Base-by-base conservation (phyloP, 345 rosid species). In the Mallotus nudiflorus region DNA sequence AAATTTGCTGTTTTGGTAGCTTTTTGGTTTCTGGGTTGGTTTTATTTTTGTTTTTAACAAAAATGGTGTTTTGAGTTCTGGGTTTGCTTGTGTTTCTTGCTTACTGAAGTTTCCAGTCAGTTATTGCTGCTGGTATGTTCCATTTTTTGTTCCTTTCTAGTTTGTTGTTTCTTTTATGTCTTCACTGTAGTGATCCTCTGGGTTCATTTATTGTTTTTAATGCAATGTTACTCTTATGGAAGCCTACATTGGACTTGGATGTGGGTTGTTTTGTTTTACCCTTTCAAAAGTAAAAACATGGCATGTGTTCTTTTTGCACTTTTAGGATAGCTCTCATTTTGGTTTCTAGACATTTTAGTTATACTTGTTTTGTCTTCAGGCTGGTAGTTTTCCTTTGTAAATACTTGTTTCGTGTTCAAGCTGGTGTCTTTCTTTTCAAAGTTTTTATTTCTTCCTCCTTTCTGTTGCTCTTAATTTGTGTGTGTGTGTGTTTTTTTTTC, bases 61-160 rank as follows among this genome's bases (percentile, higher is more conserved):
- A 29, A 29, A 8, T 31, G 28, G n/a, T 6, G 44, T 62, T 46
- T 24, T 58, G 59, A 56, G 40, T 9, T 48, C 29, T 57, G 29
- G 48, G 51, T 35, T 54, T 35, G n/a, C 35, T 49, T 69, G 25
- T 63, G 59, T 25, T 55, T 22, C 10, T 48, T 10, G 22, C 6
- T 16, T 18, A 19, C 46, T 18, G 13, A 39, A 35, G 18, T 49
- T 65, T 35, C 44, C 24, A 52, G 22, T 44, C 15, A 12, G n/a
- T 50, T 50, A 20, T 35, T 61, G 9, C n/a, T 42, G 11, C 46
- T 9, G 31, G 39, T 70, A 53, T 42, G 44, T 71, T 53, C 13
- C 22, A 45, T 19, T 42, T 53, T 40, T 60, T 35, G 60, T 52
- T 71, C 68, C 74, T 51, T 52, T 71, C 52, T 52, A 10, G 67